Conservation (phyloP, 176 grass and related monocot genomes). For the Musa schizocarpa region DNA sequence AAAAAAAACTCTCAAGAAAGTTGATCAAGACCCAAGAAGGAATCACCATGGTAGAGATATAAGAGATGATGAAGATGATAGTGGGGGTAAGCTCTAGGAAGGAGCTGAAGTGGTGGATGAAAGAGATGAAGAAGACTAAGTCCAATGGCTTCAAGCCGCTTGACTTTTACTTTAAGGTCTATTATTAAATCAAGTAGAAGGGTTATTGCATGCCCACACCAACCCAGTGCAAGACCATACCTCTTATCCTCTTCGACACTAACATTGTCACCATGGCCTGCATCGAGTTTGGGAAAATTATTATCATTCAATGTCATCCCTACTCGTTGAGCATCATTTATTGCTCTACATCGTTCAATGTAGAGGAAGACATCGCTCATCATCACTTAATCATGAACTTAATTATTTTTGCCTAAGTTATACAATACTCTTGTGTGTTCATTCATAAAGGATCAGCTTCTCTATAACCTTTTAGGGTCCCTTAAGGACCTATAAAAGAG, state of each 20-base stretch:
- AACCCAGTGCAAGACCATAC: conserved; percentile 74
- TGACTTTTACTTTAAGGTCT: conserved; percentile 67
- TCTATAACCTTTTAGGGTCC: no score
- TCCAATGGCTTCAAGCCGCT: conserved; percentile 88
- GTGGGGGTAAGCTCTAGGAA: conserved; percentile 17
- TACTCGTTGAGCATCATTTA: no score
- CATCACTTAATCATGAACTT: no score
- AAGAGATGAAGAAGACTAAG: conserved; percentile 56
- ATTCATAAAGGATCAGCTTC: no score
- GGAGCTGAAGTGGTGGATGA: conserved; percentile 27
- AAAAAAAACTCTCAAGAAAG: background rate
- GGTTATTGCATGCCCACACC: conserved; percentile 91
- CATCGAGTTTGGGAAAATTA: conserved; percentile 67
- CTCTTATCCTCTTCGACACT: conserved; percentile 59
- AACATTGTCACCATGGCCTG: conserved; percentile 92
- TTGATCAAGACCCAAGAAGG: background rate
- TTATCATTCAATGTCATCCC: no score
- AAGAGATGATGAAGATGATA: background rate
- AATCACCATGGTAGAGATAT: background rate
- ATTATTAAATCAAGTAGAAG: conserved; percentile 63
- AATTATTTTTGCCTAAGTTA: no score
- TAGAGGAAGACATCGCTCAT: no score
- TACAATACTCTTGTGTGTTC: no score
- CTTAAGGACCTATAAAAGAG: no score
- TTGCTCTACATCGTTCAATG: no score